Base-by-base conservation (phyloP, 345 rosid genomes). In the Euphorbia lathyris region DNA sequence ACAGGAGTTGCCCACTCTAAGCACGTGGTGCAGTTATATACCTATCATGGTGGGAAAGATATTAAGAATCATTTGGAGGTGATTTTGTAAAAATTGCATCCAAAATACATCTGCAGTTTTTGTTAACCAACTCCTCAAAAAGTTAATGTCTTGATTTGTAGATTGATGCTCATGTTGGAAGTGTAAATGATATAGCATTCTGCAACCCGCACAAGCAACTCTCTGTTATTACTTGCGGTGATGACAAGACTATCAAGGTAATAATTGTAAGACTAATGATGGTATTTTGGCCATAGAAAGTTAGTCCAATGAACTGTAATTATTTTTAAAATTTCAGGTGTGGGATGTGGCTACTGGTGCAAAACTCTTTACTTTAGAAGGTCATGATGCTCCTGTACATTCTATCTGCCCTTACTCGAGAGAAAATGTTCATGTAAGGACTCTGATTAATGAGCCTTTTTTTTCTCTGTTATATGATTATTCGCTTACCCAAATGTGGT, bases 161-260 rank as follows among this genome's bases (percentile, higher is more conserved):
- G 97, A 88, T 88, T 67, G 96, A 92, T 65, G 85, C 89, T 75
- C 97, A 89, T 76, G 72, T 81, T 60, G 96, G 97, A 30, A 68
- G 84, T 72, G 96, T 92, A 67, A 89, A 88, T 75, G 93, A 92
- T 79, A 74, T 92, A 73, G 93, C 90, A 36, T 92, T 92, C 50
- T 80, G 81, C 63, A 78, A 58, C 65, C 88, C 90, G 38, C 58
- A 65, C 57, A 80, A 81, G 77, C 87, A 84, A 72, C 82, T 78
- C 16, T 77, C 70, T 27, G 71, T 87, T 25, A 80, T 91, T 71
- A 92, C 97, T 52, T 89, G 97, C 68, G 97, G 97, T 51, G 93
- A 89, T 73, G 97, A 92, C 86, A 78, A 79, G 87, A 78, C 79
- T 76, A 78, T 92, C 69, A 88, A 82, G 96, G 97, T 91, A 72